Evolutionary conservation across 73 alveolate genomes (phyloP), one percentile per base, ranked within the genome.

Genomic region (Paramecium sexaurelia): DNA sequence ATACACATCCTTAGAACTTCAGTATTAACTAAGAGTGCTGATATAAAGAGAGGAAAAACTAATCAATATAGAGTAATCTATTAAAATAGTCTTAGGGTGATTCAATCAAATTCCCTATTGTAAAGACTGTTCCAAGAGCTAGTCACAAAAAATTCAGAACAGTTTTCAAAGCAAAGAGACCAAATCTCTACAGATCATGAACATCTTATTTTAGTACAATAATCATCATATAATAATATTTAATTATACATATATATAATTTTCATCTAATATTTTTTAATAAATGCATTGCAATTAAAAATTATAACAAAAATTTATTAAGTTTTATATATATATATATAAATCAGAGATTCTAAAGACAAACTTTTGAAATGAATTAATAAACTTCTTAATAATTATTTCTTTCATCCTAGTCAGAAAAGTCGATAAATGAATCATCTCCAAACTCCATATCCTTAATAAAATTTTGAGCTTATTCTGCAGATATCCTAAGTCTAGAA

Each of bases 1-100:
- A 92, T 97, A 84, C 96, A 95, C 75, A 95, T 97, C 87, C 93
- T 96, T 95, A 96, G 97, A 92, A 96, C 98, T 24, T 85, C 92
- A 55, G 85, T 43, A 5, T 67, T 41, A 71, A 37, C 55, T 37
- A 67, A 36, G 17, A 33, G 40, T 67, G 83, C 35, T 32, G 87
- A 69, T 41, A 22, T 43, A 51, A 69, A 71, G 73, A 41, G 75
- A 88, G 29, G 83, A 56, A 85, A 85, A 29, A 24, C 92, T 10
- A 32, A 55, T 27, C 17, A 51, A 32, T 85, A 68, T 32, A 68
- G 55, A 26, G 69, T 88, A 37, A 69, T 47, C 20, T 8, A 45
- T 40, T 3, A 39, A 10, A 5, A 29, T 32, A 1, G 7, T n/a
- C 6, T 40, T 68, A 88, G 94, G 87, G 87, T 17, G 94, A 75